Conservation (phyloP, 345 rosid species). For the Diplotaxis tenuifolia region DNA sequence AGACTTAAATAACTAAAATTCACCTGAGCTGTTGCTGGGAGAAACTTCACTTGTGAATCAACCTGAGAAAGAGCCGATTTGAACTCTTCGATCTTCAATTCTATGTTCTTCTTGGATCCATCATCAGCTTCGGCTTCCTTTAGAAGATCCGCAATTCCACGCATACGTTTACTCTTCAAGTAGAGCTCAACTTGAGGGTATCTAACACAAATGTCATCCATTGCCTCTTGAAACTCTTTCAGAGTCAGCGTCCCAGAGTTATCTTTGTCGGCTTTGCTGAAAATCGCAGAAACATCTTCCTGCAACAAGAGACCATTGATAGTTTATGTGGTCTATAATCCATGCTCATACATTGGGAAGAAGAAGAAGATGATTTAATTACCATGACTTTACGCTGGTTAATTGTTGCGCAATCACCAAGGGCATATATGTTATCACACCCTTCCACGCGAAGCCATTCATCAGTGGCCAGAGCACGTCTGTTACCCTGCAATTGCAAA, state of each 20-base stretch:
- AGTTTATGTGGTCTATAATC: background rate
- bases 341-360: background rate
- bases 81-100: slow-evolving; percentile 76
- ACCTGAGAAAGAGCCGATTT: slow-evolving; percentile 77
- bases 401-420: slow-evolving; percentile 97
- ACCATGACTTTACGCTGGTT: slow-evolving; percentile 99
- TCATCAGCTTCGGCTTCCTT: slow-evolving; percentile 66
- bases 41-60: slow-evolving; percentile 86
- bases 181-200: slow-evolving; percentile 90
- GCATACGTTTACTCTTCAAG: slow-evolving; percentile 69
- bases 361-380: background rate
- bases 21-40: slow-evolving; percentile 97
- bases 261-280: slow-evolving; percentile 83
- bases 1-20: background rate
- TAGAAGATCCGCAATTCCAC: slow-evolving; percentile 61
- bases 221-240: slow-evolving; percentile 70
- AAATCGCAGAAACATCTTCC: slow-evolving; percentile 77
- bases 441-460: slow-evolving; percentile 97
- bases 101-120: slow-evolving; percentile 55
- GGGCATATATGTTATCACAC: slow-evolving; percentile 65
- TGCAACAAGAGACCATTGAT: slow-evolving; percentile 20
- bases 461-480: slow-evolving; percentile 95
- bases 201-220: slow-evolving; percentile 70
- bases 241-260: slow-evolving; percentile 82
- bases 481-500: slow-evolving; percentile 50